A percentile compares a stretch with the other conserved stretches of the same genome.
Evolutionary conservation across 116 monocot genomes (phyloP).

Genomic region (Thalassia testudinum): DNA sequence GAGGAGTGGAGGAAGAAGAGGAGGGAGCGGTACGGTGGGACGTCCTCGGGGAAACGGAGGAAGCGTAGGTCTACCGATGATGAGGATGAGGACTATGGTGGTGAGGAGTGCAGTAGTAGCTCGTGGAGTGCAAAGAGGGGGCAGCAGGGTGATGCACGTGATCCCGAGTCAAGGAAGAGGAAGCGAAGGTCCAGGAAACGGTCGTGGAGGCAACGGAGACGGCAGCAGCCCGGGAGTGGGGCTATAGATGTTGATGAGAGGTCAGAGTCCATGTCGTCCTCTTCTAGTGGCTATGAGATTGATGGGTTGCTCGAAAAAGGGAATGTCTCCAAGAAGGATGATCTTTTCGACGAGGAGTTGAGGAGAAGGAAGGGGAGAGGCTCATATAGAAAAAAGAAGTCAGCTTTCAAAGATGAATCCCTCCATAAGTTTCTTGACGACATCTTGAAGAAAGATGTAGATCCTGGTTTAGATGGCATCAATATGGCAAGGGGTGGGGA

Average conservation of each 20-base stretch:
- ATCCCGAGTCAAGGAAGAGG: background rate
- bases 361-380: background rate
- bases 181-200: background rate
- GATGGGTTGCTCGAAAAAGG: background rate
- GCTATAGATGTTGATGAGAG: no score
- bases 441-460: background rate
- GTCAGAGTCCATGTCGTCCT: background rate
- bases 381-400: background rate
- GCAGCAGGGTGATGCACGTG: no score
- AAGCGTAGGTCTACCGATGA: background rate
- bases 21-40: background rate
- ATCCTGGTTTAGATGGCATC: background rate
- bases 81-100: background rate
- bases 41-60: background rate
- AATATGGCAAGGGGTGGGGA: background rate
- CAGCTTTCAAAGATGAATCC: constrained; percentile 5
- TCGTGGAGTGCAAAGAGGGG: background rate
- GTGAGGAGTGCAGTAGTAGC: no score
- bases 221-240: background rate
- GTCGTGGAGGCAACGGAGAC: background rate
- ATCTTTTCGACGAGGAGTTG: background rate
- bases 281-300: background rate
- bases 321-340: background rate
- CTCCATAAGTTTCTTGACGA: constrained; percentile 6
- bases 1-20: background rate